Evolutionary conservation across 441 rosid genomes (phyloP).

Genomic region (Kokia cookei): DNA sequence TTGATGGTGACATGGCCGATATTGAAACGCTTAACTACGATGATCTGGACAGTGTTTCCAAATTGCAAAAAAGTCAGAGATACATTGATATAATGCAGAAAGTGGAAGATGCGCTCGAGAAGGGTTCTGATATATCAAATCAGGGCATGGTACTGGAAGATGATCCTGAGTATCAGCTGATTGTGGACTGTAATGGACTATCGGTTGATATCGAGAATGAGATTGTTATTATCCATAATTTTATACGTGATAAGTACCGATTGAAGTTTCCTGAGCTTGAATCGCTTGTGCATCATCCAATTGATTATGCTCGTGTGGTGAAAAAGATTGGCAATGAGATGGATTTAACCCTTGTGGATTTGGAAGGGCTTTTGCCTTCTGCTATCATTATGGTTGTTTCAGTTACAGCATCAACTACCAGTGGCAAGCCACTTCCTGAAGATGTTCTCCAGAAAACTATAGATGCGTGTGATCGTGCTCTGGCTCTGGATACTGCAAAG

Average conservation of each 20-base stretch:
- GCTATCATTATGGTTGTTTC: constrained; percentile 89
- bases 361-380: constrained; percentile 76
- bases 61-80: constrained; percentile 70
- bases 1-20: constrained; percentile 64
- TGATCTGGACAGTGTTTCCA: constrained; percentile 76
- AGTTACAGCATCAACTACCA: constrained; percentile 85
- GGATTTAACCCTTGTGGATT: constrained; percentile 79
- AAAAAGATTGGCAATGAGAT: constrained; percentile 81
- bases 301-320: constrained; percentile 88
- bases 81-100: constrained; percentile 82
- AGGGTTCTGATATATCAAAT: constrained; percentile 46
- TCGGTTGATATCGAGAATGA: constrained; percentile 90
- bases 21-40: constrained; percentile 71
- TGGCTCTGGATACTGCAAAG: constrained; percentile 68
- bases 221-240: constrained; percentile 76
- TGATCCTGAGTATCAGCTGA: constrained; percentile 87
- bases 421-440: constrained; percentile 81
- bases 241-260: constrained; percentile 79
- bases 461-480: constrained; percentile 88
- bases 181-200: constrained; percentile 82
- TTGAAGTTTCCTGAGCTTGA: constrained; percentile 90
- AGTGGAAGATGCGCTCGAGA: constrained; percentile 68
- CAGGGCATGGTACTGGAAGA: constrained; percentile 75
- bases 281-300: constrained; percentile 79
- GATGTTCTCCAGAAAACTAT: constrained; percentile 69